Conservation (phyloP, 352 stramenopile species). For the Phytophthora melonis region DNA sequence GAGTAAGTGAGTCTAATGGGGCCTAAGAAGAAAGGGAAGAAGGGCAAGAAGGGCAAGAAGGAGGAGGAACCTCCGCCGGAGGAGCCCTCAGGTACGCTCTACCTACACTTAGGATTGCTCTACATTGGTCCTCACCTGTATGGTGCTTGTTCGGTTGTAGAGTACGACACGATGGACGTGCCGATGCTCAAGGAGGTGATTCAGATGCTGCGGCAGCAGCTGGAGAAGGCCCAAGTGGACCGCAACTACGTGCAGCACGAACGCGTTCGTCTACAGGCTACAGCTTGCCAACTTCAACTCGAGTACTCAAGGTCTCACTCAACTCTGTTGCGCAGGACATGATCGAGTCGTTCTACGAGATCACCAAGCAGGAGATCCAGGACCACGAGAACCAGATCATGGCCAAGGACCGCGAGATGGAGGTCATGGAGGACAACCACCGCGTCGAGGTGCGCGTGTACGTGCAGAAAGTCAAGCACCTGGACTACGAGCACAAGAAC, state of each 20-base stretch:
- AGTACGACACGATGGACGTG: constrained; percentile 94
- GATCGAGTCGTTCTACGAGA: constrained; percentile 96
- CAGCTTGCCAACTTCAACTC: constrained; percentile 9
- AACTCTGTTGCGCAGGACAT: constrained; percentile 74
- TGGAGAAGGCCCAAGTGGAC: constrained; percentile 92
- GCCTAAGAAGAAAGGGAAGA: constrained; percentile 86
- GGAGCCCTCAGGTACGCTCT: constrained; percentile 70
- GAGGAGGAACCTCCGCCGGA: constrained; percentile 71
- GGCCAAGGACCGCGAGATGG: constrained; percentile 95
- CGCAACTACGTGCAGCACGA: constrained; percentile 97
- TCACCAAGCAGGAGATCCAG: constrained; percentile 93
- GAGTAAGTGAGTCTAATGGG: constrained; percentile 43
- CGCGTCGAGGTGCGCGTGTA: constrained; percentile 94
- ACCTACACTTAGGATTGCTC: not conserved
- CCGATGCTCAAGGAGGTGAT: constrained; percentile 94
- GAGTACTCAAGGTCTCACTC: constrained; percentile 5
- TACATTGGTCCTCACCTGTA: not conserved
- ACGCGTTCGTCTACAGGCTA: constrained; percentile 43
- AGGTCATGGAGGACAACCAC: constrained; percentile 97
- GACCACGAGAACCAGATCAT: constrained; percentile 93
- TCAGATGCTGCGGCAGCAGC: constrained; percentile 92
- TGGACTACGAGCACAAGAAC: constrained; percentile 96
- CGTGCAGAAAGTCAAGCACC: constrained; percentile 95
- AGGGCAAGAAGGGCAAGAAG: constrained; percentile 76
- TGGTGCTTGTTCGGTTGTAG: constrained; percentile 29